These are phyloP conservation scores for Monosporozyma solicola DNA, from an alignment of 805 yeast genomes.

Conservation along the genomic window DNA sequence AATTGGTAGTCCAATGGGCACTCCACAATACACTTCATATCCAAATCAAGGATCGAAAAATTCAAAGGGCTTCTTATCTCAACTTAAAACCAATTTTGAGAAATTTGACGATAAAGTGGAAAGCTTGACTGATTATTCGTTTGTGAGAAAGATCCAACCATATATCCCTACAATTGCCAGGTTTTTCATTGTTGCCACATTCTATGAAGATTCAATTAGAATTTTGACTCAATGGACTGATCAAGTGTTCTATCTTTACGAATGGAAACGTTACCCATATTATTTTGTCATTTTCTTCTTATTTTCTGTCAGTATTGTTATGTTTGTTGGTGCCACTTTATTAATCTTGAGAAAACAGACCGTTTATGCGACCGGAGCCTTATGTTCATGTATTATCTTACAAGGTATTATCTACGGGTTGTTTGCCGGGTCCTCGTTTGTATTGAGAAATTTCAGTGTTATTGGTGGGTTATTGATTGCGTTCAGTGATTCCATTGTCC, in stretches of 20 bases:
- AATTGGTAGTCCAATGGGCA: constrained; percentile 1
- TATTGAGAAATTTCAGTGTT: constrained; percentile 80
- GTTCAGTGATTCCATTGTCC: constrained; percentile 75
- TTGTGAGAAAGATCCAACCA: constrained; percentile 45
- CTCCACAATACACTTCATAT: constrained; percentile 2
- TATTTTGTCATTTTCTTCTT: constrained; percentile 66
- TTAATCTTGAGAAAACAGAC: constrained; percentile 65
- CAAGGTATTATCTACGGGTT: constrained; percentile 90
- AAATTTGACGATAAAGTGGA: constrained; percentile 2
- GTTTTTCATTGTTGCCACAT: constrained; percentile 86
- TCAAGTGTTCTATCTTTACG: constrained; percentile 76
- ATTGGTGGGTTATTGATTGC: constrained; percentile 90
- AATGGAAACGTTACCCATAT: constrained; percentile 71
- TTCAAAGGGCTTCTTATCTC: neutral
- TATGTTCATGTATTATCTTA: constrained; percentile 62
- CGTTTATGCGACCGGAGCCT: constrained; percentile 59
- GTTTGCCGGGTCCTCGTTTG: constrained; percentile 69
- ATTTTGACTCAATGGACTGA: constrained; percentile 83
- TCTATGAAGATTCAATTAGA: constrained; percentile 81
- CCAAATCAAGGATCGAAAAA: neutral
- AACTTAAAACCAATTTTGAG: constrained; percentile 1
- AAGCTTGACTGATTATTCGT: constrained; percentile 1
- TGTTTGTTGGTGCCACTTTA: constrained; percentile 66
- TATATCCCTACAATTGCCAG: constrained; percentile 85
- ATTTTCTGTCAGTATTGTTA: constrained; percentile 50